phyloP scores from a whole-genome alignment of 768 basidiomycete genomes.

The Ramaria sp. region DNA sequence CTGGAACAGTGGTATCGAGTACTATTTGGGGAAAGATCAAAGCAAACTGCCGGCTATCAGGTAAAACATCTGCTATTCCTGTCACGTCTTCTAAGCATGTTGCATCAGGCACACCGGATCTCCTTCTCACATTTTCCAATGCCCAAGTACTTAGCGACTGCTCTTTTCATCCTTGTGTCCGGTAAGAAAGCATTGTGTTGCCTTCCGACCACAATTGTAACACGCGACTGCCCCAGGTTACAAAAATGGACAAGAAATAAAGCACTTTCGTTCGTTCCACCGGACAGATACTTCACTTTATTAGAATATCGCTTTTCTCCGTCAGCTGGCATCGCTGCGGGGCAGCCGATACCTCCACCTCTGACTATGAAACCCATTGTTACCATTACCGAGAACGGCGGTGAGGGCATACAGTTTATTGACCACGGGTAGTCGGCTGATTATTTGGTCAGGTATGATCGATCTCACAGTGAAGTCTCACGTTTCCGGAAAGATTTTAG shows the following conservation, averaged over 20 bases:
- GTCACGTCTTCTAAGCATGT: conserved; percentile 4
- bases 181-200: conserved; percentile 36
- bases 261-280: conserved; percentile 82
- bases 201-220: neutral
- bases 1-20: conserved; percentile 13
- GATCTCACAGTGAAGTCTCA: conserved; percentile 55
- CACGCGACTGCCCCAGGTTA: conserved; percentile 34
- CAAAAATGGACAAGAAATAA: conserved; percentile 72
- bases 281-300: conserved; percentile 80
- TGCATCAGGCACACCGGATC: conserved; percentile 76
- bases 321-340: conserved; percentile 24
- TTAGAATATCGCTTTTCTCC: conserved; percentile 70
- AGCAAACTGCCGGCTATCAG: conserved; percentile 17
- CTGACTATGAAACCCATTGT: conserved; percentile 23
- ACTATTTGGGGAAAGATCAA: conserved; percentile 15
- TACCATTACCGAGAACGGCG: conserved; percentile 29
- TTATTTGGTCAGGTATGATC: conserved; percentile 36
- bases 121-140: conserved; percentile 67
- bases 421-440: neutral
- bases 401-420: conserved; percentile 17
- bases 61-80: conserved; percentile 9
- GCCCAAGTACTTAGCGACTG: conserved; percentile 64
- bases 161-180: conserved; percentile 87
- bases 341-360: conserved; percentile 24
- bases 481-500: conserved; percentile 51